Base-by-base conservation (phyloP, 192 early-diverging fungal genomes). In the Backusella tarrabulga region DNA sequence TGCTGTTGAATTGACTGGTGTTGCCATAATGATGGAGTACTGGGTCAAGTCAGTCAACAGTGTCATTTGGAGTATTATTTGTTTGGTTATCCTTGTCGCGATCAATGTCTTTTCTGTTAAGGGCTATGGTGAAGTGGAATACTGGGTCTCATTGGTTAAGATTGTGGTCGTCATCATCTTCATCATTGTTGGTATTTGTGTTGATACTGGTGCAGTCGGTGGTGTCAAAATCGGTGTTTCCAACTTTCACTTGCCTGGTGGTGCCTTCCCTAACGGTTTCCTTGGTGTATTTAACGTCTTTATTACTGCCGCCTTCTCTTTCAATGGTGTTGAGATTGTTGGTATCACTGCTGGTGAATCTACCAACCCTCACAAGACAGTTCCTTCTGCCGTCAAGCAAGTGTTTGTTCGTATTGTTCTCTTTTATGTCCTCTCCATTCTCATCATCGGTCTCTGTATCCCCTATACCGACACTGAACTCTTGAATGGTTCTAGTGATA, bases 271-370 rank as follows among this genome's bases (percentile, higher is more conserved):
- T 26, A 87, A 85, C 42, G 86, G 89, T 32, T 87, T 92, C 68
- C 77, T 90, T 6, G 91, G 88, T 19, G 83, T 93, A 35, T 83
- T 93, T 68, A 90, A 87, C 80, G 85, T 88, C 36, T 91, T 95
- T 72, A 85, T 91, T 73, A 90, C 90, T 44, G 93, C 94, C 8
- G 93, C 90, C 21, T 95, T 94, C 77, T 91, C 94, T 40, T 92
- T 93, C 85, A 90, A 92, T 71, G 94, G 94, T 42, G 93, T 94
- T 4, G 95, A 97, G 76, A 86, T 96, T 44, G 91, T 96, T 12
- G 96, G 94, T 44, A 89, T 97, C 56, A 93, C 95, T 29, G 94
- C 94, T 14, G 96, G 94, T 79, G 95, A 97, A 83, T 89, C 91
- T 46, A 90, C 87, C 52, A 96, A 97, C 84, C 96, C 96, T 36